A percentile compares a stretch with the other conserved stretches of the same genome.
phyloP scores from a whole-genome alignment of 2,329 filamentous ascomycete species.

The Tolypocladium cylindrosporum region DNA sequence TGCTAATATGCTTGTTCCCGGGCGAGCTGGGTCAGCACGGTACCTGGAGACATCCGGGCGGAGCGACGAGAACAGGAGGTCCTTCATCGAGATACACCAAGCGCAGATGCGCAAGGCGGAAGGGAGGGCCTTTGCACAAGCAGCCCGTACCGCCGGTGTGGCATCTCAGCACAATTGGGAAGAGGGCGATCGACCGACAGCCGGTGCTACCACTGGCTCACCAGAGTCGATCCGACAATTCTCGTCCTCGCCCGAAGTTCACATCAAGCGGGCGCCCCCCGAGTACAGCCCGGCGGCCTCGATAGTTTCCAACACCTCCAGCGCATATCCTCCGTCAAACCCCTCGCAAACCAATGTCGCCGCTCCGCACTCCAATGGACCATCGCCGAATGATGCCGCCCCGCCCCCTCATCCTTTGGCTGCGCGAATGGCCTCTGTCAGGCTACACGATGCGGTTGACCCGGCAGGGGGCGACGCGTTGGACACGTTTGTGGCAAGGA shows the following conservation, averaged over 20 bases:
- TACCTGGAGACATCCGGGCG: constrained; percentile 29
- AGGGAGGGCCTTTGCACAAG: constrained; percentile 47
- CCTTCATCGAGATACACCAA: constrained; percentile 48
- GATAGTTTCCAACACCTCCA: constrained; percentile 21
- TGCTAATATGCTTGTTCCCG: constrained; percentile 18
- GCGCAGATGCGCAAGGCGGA: constrained; percentile 53
- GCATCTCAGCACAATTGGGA: constrained; percentile 23
- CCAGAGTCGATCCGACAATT: constrained; percentile 12
- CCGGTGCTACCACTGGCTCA: constrained; percentile 12
- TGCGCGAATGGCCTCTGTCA: constrained; percentile 24
- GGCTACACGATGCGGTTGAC: constrained; percentile 29
- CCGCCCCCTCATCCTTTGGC: constrained; percentile 13
- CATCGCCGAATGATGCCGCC: constrained; percentile 13
- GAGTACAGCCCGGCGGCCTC: constrained; percentile 33
- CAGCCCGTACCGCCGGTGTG: constrained; percentile 24
- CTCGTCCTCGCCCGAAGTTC: constrained; percentile 17
- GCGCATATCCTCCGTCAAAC: constrained; percentile 14
- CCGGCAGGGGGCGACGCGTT: constrained; percentile 56
- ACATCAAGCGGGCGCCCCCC: constrained; percentile 12
- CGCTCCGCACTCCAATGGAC: constrained; percentile 12
- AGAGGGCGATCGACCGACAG: constrained; percentile 10
- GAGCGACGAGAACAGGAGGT: constrained; percentile 43
- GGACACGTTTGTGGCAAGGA: constrained; percentile 58
- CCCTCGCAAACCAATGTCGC: constrained; percentile 6
- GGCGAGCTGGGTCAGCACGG: constrained; percentile 24